Base-by-base conservation (phyloP, 1,284 basidiomycete species). In the Trametes polyzona region DNA sequence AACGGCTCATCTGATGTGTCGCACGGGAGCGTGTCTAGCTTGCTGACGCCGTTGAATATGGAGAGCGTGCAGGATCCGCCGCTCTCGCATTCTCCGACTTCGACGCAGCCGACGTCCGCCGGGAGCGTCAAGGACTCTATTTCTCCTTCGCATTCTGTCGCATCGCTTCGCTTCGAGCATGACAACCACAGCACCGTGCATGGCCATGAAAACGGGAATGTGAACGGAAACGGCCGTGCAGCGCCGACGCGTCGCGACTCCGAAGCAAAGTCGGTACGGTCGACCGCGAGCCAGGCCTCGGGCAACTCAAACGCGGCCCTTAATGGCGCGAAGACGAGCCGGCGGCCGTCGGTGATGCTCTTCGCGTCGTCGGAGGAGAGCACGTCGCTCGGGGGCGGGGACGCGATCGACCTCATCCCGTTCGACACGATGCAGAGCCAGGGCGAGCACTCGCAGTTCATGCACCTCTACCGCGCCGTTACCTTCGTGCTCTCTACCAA, bases 401-500 rank as follows among this genome's bases (percentile, higher is more conserved):
- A 71, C 39, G 78, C 78, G 14, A 69, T 70, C 39, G 74, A 75
- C 17, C 67, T 84, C 36, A 71, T 85, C 47, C 76, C 80, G 1
- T 58, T 76, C 24, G 76, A 80, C 39, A 75, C 76, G 42, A 68
- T 86, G 10, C 71, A 73, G 51, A 68, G 69, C 19, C 69, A 88
- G 57, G 83, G 76, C 53, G 83, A 86, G 57, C 80, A 84, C 35
- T 83, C 84, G 12, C 74, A 88, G 35, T 86, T 84, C 5, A 86
- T 90, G 84, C 87, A 90, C 57, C 77, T 91, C 8, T 84, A 87
- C 66, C 77, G 81, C 57, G 80, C 84, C 26, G 87, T 84, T 55
- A 80, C 83, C 61, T 71, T 76, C 27, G 85, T 92, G n/a, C 69
- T 90, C 11, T 84, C 83, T 10, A 85, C 83, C 62, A 82, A 86